phyloP scores from a whole-genome alignment of 176 grass and related monocot species.

The Ensete ventricosum region DNA sequence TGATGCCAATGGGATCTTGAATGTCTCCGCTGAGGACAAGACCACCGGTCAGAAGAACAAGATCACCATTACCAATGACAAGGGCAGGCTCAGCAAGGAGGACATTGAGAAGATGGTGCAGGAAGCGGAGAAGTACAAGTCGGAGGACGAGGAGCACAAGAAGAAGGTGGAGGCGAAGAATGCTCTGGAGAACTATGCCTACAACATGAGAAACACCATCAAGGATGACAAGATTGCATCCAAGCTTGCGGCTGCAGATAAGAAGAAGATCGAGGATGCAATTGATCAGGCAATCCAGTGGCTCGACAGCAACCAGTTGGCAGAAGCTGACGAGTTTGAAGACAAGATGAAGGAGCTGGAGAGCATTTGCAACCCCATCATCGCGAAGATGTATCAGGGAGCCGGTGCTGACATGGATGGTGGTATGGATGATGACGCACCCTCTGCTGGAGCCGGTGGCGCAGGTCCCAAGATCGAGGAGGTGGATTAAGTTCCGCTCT shows the following conservation, averaged over 20 bases:
- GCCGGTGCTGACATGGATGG: background rate
- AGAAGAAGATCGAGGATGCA: conserved; percentile 7
- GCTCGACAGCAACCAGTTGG: conserved; percentile 1
- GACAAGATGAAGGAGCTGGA: conserved; percentile 16
- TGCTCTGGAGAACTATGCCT: background rate
- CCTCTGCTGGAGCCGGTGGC: background rate
- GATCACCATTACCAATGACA: conserved; percentile 7
- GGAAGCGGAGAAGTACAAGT: conserved; percentile 5
- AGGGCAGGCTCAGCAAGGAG: conserved; percentile 12
- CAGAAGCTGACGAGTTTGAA: background rate
- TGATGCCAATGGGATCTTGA: conserved; percentile 4
- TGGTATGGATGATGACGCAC: background rate
- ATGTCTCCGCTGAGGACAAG: conserved; percentile 6
- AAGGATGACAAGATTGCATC: conserved; percentile 1
- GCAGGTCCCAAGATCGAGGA: background rate
- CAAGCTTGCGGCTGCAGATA: background rate
- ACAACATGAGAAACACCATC: conserved; percentile 4
- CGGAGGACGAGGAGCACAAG: conserved; percentile 6
- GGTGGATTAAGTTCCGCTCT: background rate
- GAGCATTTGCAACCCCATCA: background rate
- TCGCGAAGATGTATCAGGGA: background rate
- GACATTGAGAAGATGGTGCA: conserved; percentile 7
- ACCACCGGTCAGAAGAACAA: conserved; percentile 1
- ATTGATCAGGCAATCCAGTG: background rate
- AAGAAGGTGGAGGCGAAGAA: conserved; percentile 3